Base-by-base conservation (phyloP, 441 rosid genomes). In the Euphorbia schlechtendalii region DNA sequence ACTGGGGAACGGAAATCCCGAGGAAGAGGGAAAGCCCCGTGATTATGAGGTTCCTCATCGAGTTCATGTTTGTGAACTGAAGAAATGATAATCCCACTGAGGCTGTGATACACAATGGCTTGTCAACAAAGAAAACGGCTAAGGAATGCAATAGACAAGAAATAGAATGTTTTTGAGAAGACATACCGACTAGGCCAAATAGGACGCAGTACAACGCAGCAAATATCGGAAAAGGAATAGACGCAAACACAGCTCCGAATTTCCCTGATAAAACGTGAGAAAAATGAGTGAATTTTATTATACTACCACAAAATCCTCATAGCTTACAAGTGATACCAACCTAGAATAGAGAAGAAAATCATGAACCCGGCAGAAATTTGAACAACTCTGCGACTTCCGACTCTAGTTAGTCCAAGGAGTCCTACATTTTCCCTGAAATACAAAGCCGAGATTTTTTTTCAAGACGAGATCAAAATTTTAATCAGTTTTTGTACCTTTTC, bases 11-110 rank as follows among this genome's bases (percentile, higher is more conserved):
- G 0, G 98, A 94, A 70, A 94, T 66, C 13, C 99, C 99, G 57
- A 94, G 74, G 88, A 91, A 94, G 71, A 94, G 34, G 86, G 99
- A 80, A 0, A 94, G 91, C 0, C 98, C 98, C 0, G 73, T 71
- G 64, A 91, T 89, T 71, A 94, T 83, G 75, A 91, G 96, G 76
- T 89, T 89, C 69, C 99, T 85, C 78, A 91, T 76, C 5, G 96
- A 91, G 80, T 94, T 94, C 98, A 94, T 87, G 84, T 94, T 94
- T 49, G 96, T 89, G 83, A 94, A 94, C 76, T 94, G 99, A 75
- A 94, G 77, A 78, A 94, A 91, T 10, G 98, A 91, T 57, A 94
- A 82, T 53, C 99, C 99, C 49, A 89, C 89, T 3, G 98, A 89
- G 69, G 94, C 99, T 89, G 85, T 59, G 71, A 34, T 63, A 59